Percentiles rank a stretch among this genome's conserved stretches.
These are phyloP conservation scores for Colletotrichum salicis DNA, from an alignment of 2,329 filamentous ascomycete genomes.

Conservation along the genomic window DNA sequence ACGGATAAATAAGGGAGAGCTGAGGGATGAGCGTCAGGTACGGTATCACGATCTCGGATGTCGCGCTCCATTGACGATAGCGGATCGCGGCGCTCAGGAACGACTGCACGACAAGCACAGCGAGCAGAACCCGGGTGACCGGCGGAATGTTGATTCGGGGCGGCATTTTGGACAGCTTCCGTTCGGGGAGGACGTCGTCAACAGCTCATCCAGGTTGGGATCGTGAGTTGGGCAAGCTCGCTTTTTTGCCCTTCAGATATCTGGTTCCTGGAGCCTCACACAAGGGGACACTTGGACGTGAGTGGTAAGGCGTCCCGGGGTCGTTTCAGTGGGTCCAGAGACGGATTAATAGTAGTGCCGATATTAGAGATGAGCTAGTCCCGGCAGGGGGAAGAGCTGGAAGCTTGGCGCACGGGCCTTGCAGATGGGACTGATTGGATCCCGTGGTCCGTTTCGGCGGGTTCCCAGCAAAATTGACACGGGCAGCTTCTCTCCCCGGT, in stretches of 20 bases:
- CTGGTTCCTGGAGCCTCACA: conserved; percentile 13
- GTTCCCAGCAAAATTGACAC: conserved; percentile 27
- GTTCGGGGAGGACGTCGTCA: conserved; percentile 23
- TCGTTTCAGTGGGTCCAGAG: conserved; percentile 10
- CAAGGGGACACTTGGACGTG: conserved; percentile 28
- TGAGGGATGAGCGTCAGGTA: conserved; percentile 90
- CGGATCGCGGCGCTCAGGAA: conserved; percentile 84
- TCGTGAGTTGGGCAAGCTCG: conserved; percentile 29
- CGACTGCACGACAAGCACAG: conserved; percentile 79
- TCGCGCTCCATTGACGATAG: conserved; percentile 73
- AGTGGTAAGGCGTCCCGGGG: conserved; percentile 23
- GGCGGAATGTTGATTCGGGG: conserved; percentile 92
- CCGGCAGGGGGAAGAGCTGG: not conserved
- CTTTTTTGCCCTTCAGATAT: conserved; percentile 23
- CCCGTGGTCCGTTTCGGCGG: conserved; percentile 22
- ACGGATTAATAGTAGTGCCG: conserved; percentile 20
- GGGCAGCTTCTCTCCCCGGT: conserved; percentile 3
- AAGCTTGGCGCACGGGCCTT: conserved; percentile 26
- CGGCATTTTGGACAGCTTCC: conserved; percentile 66
- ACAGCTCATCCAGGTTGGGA: conserved; percentile 30
- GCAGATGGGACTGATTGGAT: conserved; percentile 22
- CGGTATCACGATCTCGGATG: conserved; percentile 77
- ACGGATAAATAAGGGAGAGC: conserved; percentile 86
- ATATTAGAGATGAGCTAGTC: not conserved
- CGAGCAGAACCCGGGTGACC: conserved; percentile 84